Evolutionary conservation across 805 yeast species (phyloP), one percentile per base, ranked within the genome.

Genomic region (Candida pini): DNA sequence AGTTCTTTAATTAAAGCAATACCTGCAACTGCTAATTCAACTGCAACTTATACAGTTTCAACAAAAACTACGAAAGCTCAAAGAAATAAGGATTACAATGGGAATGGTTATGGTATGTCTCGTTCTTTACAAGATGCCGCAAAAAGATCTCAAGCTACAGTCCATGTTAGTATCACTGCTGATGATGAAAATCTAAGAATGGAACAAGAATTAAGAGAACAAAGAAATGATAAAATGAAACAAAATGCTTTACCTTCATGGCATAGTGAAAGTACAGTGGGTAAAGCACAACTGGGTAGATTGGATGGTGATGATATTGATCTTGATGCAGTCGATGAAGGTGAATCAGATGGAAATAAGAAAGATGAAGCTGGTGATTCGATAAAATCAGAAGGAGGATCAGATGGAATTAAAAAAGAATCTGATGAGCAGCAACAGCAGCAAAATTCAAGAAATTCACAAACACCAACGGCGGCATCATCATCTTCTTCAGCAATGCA

Each of bases 191-290:
- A 77, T 41, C 34, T 43, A 27, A 78, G 72, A 53, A 72, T 76
- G 47, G 88, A 80, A 59, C 71, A 71, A 48, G 71, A 67, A 53
- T 78, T 78, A 47, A 66, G 74, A 53, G 81, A 83, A 56, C 78
- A 67, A 65, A 78, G 72, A 70, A 77, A 74, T 58, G 80, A 72
- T 58, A 70, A 75, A 45, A 69, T 89, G 58, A 81, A 83, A 53
- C 96, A 90, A 58, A 92, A 92, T 56, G 96, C 96, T 4, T 69
- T 92, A 46, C 99, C 99, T 6, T 81, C 92, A 19, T 92, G 99
- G 99, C 96, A 92, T 56, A 77, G 82, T 44, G 81, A 81, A 47
- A 78, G 90, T 53, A 89, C 99, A 1, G 90, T 90, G 45, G 96
- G 95, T 30, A 69, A 78, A 46, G 60, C 70, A 10, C 68, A 71